phyloP scores from a whole-genome alignment of 2,329 filamentous ascomycete genomes.

The Cercospora sp. region DNA sequence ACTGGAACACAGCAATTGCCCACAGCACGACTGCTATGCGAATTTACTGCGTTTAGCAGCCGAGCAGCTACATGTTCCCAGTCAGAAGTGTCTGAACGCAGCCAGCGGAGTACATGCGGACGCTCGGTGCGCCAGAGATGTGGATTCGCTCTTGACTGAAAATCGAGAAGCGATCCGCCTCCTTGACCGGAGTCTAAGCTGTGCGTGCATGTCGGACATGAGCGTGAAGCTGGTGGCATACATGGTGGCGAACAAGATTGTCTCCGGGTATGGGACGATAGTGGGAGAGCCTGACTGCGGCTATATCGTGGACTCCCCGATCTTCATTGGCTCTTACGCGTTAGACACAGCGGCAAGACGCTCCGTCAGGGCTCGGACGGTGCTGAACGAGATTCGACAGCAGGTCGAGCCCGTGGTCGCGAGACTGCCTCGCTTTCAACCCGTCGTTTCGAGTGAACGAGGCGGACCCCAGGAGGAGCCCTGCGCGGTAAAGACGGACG shows the following conservation, averaged over 20 bases:
- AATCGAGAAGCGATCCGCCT: constrained; percentile 15
- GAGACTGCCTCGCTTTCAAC: constrained; percentile 2
- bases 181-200: constrained; percentile 5
- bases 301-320: not conserved
- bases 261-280: constrained; percentile 9
- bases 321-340: constrained; percentile 4
- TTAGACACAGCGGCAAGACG: constrained; percentile 10
- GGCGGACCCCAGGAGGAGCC: not conserved
- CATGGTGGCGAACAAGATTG: constrained; percentile 7
- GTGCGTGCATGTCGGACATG: constrained; percentile 1
- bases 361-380: constrained; percentile 1
- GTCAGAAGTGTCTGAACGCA: not conserved
- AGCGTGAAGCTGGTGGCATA: constrained; percentile 7
- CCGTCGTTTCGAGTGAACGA: not conserved
- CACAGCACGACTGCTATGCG: not conserved
- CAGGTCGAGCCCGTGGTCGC: constrained; percentile 6
- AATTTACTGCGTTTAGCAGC: not conserved
- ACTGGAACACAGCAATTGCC: not conserved
- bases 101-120: not conserved
- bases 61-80: not conserved
- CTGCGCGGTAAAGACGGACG: not conserved
- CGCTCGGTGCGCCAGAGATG: constrained; percentile 4
- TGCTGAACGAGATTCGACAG: constrained; percentile 9
- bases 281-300: not conserved
- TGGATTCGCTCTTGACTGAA: constrained; percentile 4